Conservation (phyloP, 768 basidiomycete genomes). For the Roridomyces roridus region DNA sequence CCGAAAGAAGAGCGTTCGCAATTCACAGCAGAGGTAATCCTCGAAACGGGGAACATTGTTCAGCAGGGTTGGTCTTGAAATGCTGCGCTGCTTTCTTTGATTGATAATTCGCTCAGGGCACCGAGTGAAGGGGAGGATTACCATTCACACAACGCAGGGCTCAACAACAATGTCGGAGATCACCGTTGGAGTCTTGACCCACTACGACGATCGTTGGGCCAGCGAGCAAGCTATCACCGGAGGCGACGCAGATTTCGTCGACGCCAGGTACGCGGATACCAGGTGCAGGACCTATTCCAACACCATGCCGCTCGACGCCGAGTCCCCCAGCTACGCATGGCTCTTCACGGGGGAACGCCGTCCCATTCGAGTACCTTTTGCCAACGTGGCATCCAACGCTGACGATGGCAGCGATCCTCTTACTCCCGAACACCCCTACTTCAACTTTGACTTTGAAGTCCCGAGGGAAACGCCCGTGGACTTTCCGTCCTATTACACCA, state of each 20-base stretch:
- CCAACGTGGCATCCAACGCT: no score
- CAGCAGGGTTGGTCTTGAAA: background rate
- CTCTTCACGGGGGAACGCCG: background rate
- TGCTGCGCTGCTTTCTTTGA: background rate
- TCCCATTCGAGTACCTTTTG: no score
- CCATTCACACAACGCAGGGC: background rate
- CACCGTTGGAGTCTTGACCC: background rate
- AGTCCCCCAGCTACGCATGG: background rate
- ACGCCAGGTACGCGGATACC: no score
- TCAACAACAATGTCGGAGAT: slow-evolving; percentile 7
- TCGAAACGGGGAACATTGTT: slow-evolving; percentile 3
- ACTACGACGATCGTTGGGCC: slow-evolving; percentile 1
- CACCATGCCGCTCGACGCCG: background rate
- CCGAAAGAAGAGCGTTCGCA: slow-evolving; percentile 5
- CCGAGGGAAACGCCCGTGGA: background rate
- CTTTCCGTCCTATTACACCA: slow-evolving; percentile 10
- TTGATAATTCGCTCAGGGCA: background rate
- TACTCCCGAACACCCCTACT: background rate
- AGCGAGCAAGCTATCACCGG: background rate
- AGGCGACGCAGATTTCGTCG: background rate
- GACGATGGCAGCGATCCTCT: background rate
- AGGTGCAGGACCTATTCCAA: no score
- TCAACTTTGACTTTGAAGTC: slow-evolving; percentile 10
- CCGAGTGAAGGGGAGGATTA: slow-evolving; percentile 7
- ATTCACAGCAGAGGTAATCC: slow-evolving; percentile 10